Conservation (phyloP, 2,329 filamentous ascomycete genomes). For the Hypomyces perniciosus region DNA sequence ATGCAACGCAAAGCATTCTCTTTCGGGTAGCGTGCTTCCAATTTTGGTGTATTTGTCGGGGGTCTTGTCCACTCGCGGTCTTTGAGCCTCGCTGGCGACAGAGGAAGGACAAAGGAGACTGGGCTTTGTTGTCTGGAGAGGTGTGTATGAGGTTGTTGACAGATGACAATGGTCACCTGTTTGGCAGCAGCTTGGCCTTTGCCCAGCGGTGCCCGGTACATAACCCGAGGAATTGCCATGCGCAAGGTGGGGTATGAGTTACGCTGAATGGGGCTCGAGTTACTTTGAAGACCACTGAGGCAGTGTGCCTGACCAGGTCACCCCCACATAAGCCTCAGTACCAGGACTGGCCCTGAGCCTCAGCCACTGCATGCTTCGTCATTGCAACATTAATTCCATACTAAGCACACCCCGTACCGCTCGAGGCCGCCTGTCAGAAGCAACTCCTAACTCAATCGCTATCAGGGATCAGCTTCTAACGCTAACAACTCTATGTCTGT, state of each 20-base stretch:
- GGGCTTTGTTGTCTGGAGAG: not conserved
- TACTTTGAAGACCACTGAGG: fast-evolving
- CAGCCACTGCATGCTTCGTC: too few species aligned
- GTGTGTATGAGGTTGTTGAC: not conserved
- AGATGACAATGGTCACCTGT: slow-evolving; percentile 7
- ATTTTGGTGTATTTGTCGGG: not conserved
- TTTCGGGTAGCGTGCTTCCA: slow-evolving; percentile 1
- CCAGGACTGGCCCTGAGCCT: not conserved
- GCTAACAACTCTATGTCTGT: too few species aligned
- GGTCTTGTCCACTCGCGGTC: not conserved
- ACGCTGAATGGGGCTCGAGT: not conserved
- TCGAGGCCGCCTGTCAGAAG: too few species aligned
- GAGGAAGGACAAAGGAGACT: not conserved
- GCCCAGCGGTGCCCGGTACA: slow-evolving; percentile 3
- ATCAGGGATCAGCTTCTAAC: too few species aligned
- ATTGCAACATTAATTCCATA: too few species aligned
- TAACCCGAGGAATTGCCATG: not conserved
- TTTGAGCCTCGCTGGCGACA: not conserved
- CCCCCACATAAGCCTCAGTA: not conserved
- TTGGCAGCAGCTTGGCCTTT: slow-evolving; percentile 8
- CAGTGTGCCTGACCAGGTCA: not conserved
- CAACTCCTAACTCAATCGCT: too few species aligned
- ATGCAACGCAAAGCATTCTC: slow-evolving; percentile 10
- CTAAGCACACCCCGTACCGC: too few species aligned
- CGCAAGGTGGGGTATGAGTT: slow-evolving; percentile 5